Percentiles rank a stretch among this genome's conserved stretches.
Conservation (phyloP, 1,284 basidiomycete genomes). For the Cryptococcus floricola region DNA sequence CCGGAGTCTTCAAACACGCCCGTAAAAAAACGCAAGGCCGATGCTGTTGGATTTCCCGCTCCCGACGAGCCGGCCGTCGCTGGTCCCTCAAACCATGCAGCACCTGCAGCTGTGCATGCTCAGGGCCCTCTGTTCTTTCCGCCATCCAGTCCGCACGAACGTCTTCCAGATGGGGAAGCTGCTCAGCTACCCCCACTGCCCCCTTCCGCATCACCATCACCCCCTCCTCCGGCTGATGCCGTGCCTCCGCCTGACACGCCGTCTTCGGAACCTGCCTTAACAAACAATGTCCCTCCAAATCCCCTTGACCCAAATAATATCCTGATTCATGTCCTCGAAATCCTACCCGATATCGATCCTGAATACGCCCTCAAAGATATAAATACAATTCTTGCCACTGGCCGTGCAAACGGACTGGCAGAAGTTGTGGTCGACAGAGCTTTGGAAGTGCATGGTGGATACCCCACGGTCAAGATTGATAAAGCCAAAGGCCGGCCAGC, state of each 20-base stretch:
- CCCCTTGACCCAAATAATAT: constrained; percentile 13
- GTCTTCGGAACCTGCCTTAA: neutral
- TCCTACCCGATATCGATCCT: constrained; percentile 39
- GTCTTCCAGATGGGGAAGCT: too few relatives aligned
- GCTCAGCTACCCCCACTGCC: too few relatives aligned
- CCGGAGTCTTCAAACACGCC: too few relatives aligned
- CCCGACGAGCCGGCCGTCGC: too few relatives aligned
- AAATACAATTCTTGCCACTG: constrained; percentile 1
- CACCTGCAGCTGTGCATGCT: too few relatives aligned
- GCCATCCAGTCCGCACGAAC: too few relatives aligned
- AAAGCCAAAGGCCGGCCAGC: constrained; percentile 9
- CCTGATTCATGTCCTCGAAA: constrained; percentile 32
- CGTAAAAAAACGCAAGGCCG: too few relatives aligned
- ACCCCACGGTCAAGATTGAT: constrained; percentile 22
- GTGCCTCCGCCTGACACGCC: neutral
- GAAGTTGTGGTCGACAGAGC: constrained; percentile 23
- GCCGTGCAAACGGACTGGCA: constrained; percentile 2
- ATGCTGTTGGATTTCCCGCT: too few relatives aligned
- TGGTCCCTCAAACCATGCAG: too few relatives aligned
- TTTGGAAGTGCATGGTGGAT: constrained; percentile 28
- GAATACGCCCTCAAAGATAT: constrained; percentile 21
- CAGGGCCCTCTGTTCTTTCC: too few relatives aligned
- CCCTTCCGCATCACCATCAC: too few relatives aligned
- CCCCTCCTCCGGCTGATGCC: too few relatives aligned
- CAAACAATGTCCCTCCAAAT: neutral